Evolutionary conservation across 129 eudicot genomes (phyloP).

Genomic region (Saussurea involucrata): DNA sequence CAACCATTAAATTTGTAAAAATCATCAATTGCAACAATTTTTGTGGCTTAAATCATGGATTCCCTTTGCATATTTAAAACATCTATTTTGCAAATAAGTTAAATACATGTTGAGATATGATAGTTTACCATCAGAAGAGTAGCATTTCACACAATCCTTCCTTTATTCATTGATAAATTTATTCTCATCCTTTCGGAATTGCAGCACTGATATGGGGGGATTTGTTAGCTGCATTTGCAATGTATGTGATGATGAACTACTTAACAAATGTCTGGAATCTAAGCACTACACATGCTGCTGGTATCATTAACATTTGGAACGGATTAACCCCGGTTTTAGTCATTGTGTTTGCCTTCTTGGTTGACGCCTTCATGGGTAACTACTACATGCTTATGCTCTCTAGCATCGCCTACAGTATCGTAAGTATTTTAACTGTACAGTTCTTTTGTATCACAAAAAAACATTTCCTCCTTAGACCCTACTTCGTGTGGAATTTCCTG

Average conservation of each 20-base stretch:
- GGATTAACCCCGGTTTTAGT: constrained; percentile 34
- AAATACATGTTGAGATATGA: neutral
- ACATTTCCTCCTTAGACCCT: neutral
- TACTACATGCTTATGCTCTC: constrained; percentile 51
- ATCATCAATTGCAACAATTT: neutral
- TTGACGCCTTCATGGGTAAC: constrained; percentile 39
- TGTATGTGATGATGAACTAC: constrained; percentile 51
- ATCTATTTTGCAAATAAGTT: neutral
- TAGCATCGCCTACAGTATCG: constrained; percentile 38
- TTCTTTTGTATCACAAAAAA: neutral
- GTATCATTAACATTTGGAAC: constrained; percentile 47
- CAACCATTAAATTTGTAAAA: neutral
- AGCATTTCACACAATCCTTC: neutral
- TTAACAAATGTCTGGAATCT: constrained; percentile 61
- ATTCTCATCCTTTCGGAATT: neutral
- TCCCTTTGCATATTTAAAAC: neutral
- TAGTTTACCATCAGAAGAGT: neutral
- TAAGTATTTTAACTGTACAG: constrained; percentile 16
- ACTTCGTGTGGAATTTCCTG: neutral
- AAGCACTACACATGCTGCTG: constrained; percentile 61
- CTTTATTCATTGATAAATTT: neutral
- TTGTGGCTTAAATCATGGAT: neutral
- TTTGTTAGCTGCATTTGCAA: constrained; percentile 39
- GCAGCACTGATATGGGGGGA: constrained; percentile 51
- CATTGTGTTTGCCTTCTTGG: constrained; percentile 29